Base-by-base conservation (phyloP, 371 early-diverging fungal species). In the Mortierella sp. region DNA sequence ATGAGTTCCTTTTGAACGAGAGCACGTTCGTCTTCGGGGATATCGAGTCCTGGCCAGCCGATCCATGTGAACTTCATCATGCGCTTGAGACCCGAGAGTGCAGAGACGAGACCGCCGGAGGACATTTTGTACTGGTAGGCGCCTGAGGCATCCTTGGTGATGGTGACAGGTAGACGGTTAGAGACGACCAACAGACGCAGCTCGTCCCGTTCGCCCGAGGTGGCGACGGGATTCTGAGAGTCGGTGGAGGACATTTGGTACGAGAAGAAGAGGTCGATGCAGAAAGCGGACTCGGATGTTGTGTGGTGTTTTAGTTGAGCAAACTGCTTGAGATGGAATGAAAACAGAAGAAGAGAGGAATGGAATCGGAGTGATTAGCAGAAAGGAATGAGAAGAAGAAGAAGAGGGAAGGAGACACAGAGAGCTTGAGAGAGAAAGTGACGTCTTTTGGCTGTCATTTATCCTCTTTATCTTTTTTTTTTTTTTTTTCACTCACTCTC, bases 161-260 rank as follows among this genome's bases (percentile, higher is more conserved):
- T 93, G 14, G 99, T 98, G 68, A 99, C 92, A 50, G 99, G 99
- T 30, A 99, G 88, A 46, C 99, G 90, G 87, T 99, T 99, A n/a
- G 99, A 98, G 2, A 99, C 97, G n/a, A 99, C 97, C 30, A 99
- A 86, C 25, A 99, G 88, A 25, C 96, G 91, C 57, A 85, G 81
- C 50, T 84, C 80, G 74, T 75, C 72, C 57, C 62, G 71, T 18
- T 47, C 23, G 1, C 26, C 50, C 7, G 26, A 52, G 29, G 29
- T 28, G 18, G 23, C 11, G 19, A 30, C 30, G 21, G 58, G 29
- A 19, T 25, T 37, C 11, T 57, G 59, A 4, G 65, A 28, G 9
- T 60, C 55, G 51, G 50, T 26, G 52, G 60, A 52, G 16, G 71
- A 70, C 71, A 63, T 68, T 21, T 48, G 11, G 53, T 37, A 9